Percentiles rank a stretch among this genome's conserved stretches.
Conservation (phyloP, 202 grass and related monocot genomes). For the Brachypodium distachyon region DNA sequence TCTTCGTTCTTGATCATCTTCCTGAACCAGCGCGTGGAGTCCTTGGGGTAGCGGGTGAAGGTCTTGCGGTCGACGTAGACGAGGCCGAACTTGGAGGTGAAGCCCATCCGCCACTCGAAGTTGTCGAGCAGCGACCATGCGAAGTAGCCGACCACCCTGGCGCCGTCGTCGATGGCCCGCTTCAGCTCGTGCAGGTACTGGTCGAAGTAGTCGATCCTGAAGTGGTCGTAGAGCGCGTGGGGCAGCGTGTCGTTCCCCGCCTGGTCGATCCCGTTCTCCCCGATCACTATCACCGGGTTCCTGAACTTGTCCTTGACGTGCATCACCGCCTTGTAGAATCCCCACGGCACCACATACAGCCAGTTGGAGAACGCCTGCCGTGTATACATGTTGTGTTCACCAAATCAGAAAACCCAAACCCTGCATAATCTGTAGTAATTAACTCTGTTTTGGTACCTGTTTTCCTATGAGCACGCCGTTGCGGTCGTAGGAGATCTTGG, state of each 20-base stretch:
- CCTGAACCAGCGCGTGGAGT: conserved; percentile 43
- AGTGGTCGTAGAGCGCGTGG: conserved; percentile 39
- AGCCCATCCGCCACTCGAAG: conserved; percentile 49
- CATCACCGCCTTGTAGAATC: conserved; percentile 69
- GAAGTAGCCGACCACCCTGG: conserved; percentile 33
- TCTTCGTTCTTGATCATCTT: conserved; percentile 29
- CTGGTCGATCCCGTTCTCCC: conserved; percentile 78
- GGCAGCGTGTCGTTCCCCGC: conserved; percentile 40
- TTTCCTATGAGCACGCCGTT: conserved; percentile 42
- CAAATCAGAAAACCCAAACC: background rate
- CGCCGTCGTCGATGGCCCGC: conserved; percentile 18
- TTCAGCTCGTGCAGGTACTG: conserved; percentile 40
- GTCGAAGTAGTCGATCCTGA: conserved; percentile 60
- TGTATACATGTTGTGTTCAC: background rate
- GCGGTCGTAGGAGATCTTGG: conserved; percentile 12
- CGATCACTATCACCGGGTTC: conserved; percentile 48
- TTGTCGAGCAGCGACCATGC: conserved; percentile 57
- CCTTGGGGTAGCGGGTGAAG: conserved; percentile 43
- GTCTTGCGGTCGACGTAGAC: conserved; percentile 35
- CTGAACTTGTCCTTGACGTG: conserved; percentile 70
- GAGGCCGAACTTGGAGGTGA: conserved; percentile 43
- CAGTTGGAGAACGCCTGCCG: conserved; percentile 51
- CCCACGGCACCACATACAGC: conserved; percentile 73
- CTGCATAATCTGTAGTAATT: background rate
- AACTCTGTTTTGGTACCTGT: conserved; percentile 43